phyloP scores from a whole-genome alignment of 257 asterid species.

The Scutellaria barbata region DNA sequence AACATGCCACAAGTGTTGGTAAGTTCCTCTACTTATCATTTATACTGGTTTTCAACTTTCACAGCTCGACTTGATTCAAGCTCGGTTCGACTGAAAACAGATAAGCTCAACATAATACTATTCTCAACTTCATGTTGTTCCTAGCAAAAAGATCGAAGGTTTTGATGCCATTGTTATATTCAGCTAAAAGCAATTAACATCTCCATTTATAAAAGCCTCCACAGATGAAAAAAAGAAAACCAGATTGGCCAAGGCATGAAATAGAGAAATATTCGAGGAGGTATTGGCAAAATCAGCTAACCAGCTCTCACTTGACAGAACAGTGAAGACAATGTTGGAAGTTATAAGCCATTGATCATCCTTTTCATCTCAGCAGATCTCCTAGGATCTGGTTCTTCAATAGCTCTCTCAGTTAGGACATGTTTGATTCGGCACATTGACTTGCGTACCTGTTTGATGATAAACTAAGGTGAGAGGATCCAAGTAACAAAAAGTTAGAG shows the following conservation, averaged over 20 bases:
- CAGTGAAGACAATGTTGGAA: not conserved
- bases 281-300: not conserved
- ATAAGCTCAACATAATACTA: not conserved
- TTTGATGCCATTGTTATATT: not conserved
- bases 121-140: too few relatives aligned
- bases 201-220: constrained; percentile 6
- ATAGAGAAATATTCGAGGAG: not conserved
- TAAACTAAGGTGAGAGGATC: not conserved
- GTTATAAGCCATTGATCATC: constrained; percentile 76
- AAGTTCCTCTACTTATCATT: too few relatives aligned
- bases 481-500: too few relatives aligned
- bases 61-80: not conserved
- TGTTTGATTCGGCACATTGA: constrained; percentile 96
- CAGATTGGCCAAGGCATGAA: not conserved
- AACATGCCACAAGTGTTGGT: too few relatives aligned
- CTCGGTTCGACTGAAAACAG: not conserved
- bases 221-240: not conserved
- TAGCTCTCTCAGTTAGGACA: constrained; percentile 94
- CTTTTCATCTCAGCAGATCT: constrained; percentile 92
- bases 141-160: too few relatives aligned
- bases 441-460: constrained; percentile 68
- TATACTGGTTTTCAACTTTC: not conserved
- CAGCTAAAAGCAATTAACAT: not conserved
- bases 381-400: constrained; percentile 87
- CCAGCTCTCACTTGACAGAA: not conserved